A percentile compares a stretch with the other conserved stretches of the same genome.
Evolutionary conservation across 2,329 filamentous ascomycete genomes (phyloP).

Genomic region (Scleromitrula shiraiana): DNA sequence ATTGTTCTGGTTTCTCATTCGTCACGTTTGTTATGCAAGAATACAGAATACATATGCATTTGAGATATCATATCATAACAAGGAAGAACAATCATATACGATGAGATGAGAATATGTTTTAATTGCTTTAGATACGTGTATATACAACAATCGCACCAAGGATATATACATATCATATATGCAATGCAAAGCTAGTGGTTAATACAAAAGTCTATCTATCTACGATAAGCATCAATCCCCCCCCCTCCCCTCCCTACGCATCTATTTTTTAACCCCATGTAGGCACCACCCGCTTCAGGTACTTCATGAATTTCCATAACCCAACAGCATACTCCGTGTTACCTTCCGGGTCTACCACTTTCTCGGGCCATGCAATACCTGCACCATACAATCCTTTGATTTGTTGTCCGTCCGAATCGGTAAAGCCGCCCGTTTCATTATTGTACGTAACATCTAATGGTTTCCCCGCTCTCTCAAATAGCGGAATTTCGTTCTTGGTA

Average conservation of each 20-base stretch:
- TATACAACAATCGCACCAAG: no score
- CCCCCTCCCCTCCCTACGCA: neutral
- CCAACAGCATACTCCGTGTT: slow-evolving; percentile 56
- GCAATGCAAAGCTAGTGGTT: no score
- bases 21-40: no score
- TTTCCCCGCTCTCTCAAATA: slow-evolving; percentile 31
- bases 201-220: neutral
- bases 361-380: slow-evolving; percentile 56
- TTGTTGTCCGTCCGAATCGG: slow-evolving; percentile 34
- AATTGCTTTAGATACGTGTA: no score
- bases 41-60: neutral
- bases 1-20: no score
- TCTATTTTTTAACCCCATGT: slow-evolving; percentile 38
- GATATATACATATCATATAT: no score
- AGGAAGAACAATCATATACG: no score
- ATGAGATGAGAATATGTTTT: no score
- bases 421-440: slow-evolving; percentile 37
- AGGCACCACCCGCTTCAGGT: slow-evolving; percentile 45
- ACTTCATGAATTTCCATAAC: slow-evolving; percentile 59
- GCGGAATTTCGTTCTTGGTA: slow-evolving; percentile 41
- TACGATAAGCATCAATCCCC: neutral
- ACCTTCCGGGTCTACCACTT: slow-evolving; percentile 50
- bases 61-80: no score
- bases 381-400: slow-evolving; percentile 50
- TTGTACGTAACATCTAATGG: slow-evolving; percentile 27